Evolutionary conservation across 805 yeast genomes (phyloP), one percentile per base, ranked within the genome.

Genomic region (Metschnikowia drakensbergensis): DNA sequence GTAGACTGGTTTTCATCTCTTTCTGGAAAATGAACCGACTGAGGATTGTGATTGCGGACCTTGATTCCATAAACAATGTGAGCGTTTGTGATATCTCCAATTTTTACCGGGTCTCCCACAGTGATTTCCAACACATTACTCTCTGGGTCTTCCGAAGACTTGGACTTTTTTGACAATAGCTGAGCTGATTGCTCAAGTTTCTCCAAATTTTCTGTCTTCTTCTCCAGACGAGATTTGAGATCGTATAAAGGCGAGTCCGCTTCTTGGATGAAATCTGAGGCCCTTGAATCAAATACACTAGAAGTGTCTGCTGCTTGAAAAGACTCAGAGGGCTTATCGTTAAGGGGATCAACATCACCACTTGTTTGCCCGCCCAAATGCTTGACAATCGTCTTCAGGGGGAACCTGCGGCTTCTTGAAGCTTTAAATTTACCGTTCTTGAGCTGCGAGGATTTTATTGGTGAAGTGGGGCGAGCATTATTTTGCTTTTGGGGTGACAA

Each of bases 81-180:
- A 1, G 96, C 86, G 37, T 84, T 80, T 0, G 98, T 83, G 39
- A 91, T 68, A 54, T 94, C 99, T 3, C 97, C 96, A 4, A 94
- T 91, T 63, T 88, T 89, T 56, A 83, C 77, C 0, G 98, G 98
- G 64, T 91, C 97, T 2, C 92, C 92, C 9, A 91, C 96, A 1
- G 82, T 66, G 33, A 91, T 84, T 3, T 79, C 82, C 51, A 87
- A 76, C 13, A 68, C 64, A 36, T 66, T 71, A 2, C 46, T 48
- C 4, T 42, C 29, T 4, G 44, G 25, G 7, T 22, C 43, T 41
- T 39, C 40, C 25, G 42, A 29, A 33, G 33, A 33, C 39, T 48
- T 29, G 13, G 47, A 13, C 22, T 51, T 29, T n/a, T 37, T 29
- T 6, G 54, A 10, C n/a, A 50, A 37, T 1, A 43, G 37, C 11